These are phyloP conservation scores for Ephemerocybe angulata DNA, from an alignment of 768 basidiomycete species.

Conservation along the genomic window DNA sequence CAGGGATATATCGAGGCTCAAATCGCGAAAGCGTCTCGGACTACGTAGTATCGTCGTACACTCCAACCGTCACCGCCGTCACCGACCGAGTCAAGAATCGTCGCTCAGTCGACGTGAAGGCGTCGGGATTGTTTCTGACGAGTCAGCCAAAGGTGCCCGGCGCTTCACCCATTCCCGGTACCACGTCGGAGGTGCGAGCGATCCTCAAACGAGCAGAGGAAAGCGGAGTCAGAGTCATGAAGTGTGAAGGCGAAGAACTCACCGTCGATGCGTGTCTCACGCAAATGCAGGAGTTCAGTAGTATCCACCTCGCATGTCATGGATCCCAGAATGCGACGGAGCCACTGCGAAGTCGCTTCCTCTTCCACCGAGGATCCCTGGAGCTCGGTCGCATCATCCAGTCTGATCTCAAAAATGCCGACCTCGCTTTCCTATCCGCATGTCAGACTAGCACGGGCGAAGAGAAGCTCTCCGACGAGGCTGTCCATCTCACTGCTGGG, in stretches of 20 bases:
- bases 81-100: background rate
- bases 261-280: background rate
- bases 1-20: slow-evolving; percentile 23
- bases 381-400: slow-evolving; percentile 13
- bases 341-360: slow-evolving; percentile 14
- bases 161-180: slow-evolving; percentile 6
- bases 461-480: slow-evolving; percentile 13
- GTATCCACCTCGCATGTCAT: slow-evolving; percentile 17
- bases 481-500: slow-evolving; percentile 18
- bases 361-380: slow-evolving; percentile 9
- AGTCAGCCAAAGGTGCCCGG: background rate
- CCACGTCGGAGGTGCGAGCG: slow-evolving; percentile 6
- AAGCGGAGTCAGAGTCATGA: slow-evolving; percentile 16
- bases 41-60: slow-evolving; percentile 20
- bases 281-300: slow-evolving; percentile 12
- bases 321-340: slow-evolving; percentile 8
- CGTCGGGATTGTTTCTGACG: background rate
- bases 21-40: slow-evolving; percentile 6
- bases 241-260: slow-evolving; percentile 12
- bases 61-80: slow-evolving; percentile 11
- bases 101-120: too few relatives aligned
- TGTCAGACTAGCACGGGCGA: slow-evolving; percentile 18
- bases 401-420: slow-evolving; percentile 4
- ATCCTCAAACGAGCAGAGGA: background rate
- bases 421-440: slow-evolving; percentile 17